Conservation (phyloP, 176 grass and related monocot species). For the Metroxylon sagu region DNA sequence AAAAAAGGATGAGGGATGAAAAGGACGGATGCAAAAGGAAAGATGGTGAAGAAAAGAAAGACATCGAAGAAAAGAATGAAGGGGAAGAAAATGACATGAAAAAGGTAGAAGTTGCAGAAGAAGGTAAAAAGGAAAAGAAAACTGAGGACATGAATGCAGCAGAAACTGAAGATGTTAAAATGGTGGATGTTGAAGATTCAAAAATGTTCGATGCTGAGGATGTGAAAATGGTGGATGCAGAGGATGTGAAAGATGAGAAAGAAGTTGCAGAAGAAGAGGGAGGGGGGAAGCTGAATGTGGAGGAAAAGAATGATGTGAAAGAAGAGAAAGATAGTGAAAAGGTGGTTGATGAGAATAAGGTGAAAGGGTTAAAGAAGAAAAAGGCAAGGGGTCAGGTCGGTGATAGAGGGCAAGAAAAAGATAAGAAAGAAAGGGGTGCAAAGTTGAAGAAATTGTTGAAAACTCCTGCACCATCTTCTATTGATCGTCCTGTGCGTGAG, state of each 20-base stretch:
- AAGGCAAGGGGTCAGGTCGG: slow-evolving; percentile 41
- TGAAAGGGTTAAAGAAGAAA: slow-evolving; percentile 37
- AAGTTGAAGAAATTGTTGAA: slow-evolving; percentile 1
- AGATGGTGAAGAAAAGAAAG: slow-evolving; percentile 15
- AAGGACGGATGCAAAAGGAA: background rate
- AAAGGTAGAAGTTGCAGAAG: slow-evolving; percentile 8
- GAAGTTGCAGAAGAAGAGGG: slow-evolving; percentile 3
- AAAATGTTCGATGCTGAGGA: slow-evolving; percentile 30
- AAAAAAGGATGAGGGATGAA: background rate
- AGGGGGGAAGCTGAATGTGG: background rate
- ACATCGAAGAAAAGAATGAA: slow-evolving; percentile 2
- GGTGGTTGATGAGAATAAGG: background rate
- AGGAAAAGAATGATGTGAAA: background rate
- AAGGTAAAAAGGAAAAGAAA: background rate
- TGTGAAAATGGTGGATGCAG: slow-evolving; percentile 2
- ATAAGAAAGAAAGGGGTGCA: slow-evolving; percentile 35
- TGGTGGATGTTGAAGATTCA: slow-evolving; percentile 21
- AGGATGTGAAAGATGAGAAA: background rate
- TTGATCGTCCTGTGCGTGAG: slow-evolving; percentile 23
- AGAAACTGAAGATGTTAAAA: background rate
- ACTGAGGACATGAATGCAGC: background rate
- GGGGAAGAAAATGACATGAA: slow-evolving; percentile 25
- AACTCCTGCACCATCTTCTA: slow-evolving; percentile 3
- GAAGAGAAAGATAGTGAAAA: slow-evolving; percentile 6
- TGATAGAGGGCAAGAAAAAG: slow-evolving; percentile 46